Evolutionary conservation across 176 grass and related monocot species (phyloP), one percentile per base, ranked within the genome.

Genomic region (Triticum monococcum): DNA sequence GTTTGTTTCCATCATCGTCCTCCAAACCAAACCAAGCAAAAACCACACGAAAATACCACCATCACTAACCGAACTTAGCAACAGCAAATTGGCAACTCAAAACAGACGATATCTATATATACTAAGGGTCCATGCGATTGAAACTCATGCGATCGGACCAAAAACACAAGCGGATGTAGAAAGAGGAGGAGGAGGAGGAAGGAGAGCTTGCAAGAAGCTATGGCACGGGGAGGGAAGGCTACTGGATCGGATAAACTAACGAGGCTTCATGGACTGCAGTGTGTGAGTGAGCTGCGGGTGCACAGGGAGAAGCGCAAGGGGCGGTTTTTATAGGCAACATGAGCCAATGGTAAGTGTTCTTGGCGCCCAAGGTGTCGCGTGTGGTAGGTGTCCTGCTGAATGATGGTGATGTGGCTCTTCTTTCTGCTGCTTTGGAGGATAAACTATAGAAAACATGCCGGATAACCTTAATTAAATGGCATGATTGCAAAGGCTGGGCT

Each of bases 1-100:
- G 56, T 73, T 83, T 83, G 60, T 90, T 83, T 79, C 73, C 89
- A 87, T 90, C 89, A 83, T 12, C 20, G 84, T 87, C 12, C 89
- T 87, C 84, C 80, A 37, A 76, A 28, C 8, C 20, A 70, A 75
- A 75, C 14, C 0, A 74, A 43, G 14, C 37, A 0, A 9, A 12
- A 70, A 37, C 3, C 32, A 70, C 20, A 33, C 33, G 4, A 5
- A 37, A 69, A 67, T 11, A 16, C 7, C 10, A 8, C 0, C 16
- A 16, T 5, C 5, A 9, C 3, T 23, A 75, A 28, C 71, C 48
- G 41, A 75, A 48, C 41, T 48, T 75, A 46, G 8, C 38, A 57
- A 20, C 9, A 22, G 12, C 1, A 56, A 43, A 48, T 25, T 46
- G 43, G 25, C 25, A 24, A 16, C 4, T 33, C 20, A 60, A 45